phyloP scores from a whole-genome alignment of 2,329 filamentous ascomycete species.

The Xylaria sp. region DNA sequence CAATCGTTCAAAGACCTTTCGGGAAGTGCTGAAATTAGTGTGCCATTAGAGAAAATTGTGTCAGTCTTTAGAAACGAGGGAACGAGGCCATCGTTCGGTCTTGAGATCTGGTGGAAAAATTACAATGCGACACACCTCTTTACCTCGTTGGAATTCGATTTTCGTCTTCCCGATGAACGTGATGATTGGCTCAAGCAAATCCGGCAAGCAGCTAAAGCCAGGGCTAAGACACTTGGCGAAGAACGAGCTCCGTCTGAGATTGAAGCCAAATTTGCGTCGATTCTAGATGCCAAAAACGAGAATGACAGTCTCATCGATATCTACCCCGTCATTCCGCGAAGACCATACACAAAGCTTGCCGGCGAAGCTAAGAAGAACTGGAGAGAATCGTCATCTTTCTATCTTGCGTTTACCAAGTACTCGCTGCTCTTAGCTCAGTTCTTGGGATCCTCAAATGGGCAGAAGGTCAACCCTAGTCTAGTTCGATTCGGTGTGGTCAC shows the following conservation, averaged over 20 bases:
- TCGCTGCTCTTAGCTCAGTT: constrained; percentile 64
- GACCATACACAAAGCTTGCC: constrained; percentile 52
- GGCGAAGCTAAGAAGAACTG: constrained; percentile 58
- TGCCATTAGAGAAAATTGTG: constrained; percentile 62
- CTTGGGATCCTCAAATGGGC: constrained; percentile 56
- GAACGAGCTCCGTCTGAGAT: constrained; percentile 59
- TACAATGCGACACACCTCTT: constrained; percentile 56
- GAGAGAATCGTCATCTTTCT: constrained; percentile 63
- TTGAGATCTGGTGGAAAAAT: constrained; percentile 66
- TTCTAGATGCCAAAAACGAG: constrained; percentile 59
- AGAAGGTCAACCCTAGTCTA: constrained; percentile 60
- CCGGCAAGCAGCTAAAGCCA: constrained; percentile 52
- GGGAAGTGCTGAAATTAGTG: constrained; percentile 50
- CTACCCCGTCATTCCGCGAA: constrained; percentile 64
- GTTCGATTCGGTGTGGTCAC: constrained; percentile 63
- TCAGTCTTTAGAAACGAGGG: constrained; percentile 64
- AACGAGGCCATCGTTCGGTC: constrained; percentile 59
- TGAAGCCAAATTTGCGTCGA: constrained; percentile 57
- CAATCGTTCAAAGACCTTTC: constrained; percentile 42
- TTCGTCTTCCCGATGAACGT: constrained; percentile 59
- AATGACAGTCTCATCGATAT: constrained; percentile 54
- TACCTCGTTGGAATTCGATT: constrained; percentile 60
- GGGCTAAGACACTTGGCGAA: constrained; percentile 46
- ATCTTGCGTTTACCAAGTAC: constrained; percentile 64
- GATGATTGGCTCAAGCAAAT: constrained; percentile 62